Evolutionary conservation across 78 protist genomes (phyloP), one percentile per base, ranked within the genome.

Genomic region (Cyanophora paradoxa): DNA sequence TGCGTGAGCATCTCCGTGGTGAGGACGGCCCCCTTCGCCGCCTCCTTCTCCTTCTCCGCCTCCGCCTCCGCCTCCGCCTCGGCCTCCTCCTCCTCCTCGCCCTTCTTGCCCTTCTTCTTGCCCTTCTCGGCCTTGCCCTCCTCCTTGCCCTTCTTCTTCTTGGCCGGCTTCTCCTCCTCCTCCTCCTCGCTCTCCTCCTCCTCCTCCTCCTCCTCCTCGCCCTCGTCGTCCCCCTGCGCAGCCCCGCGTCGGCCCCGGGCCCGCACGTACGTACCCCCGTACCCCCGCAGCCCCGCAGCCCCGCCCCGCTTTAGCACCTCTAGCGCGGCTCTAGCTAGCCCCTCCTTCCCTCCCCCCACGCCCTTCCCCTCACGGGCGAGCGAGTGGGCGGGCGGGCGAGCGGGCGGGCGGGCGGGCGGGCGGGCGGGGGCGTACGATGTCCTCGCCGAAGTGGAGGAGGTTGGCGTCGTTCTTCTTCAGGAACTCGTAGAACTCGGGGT

Each of bases 201-300:
- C 13, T 66, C 82, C 31, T 69, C 88, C 13, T 39, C 78, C 1
- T 74, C 86, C 1, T 52, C 84, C 0, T 77, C 86, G 14, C 50
- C 79, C 8, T 74, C 85, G 13, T 79, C 72, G 4, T 62, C 84
- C 22, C 62, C 78, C 24, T 74, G 57, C 28, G 28, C 86, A 74
- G n/a, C n/a, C n/a, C n/a, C n/a, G n/a, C n/a, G n/a, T n/a, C n/a
- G n/a, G n/a, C n/a, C n/a, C n/a, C n/a, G n/a, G n/a, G n/a, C n/a
- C n/a, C n/a, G n/a, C n/a, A n/a, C n/a, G n/a, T n/a, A n/a, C n/a
- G n/a, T n/a, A n/a, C n/a, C n/a, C n/a, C n/a, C n/a, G n/a, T n/a
- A n/a, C 26, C 36, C 31, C 50, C 50, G 4, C 50, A 3, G 7
- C 54, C 5, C n/a, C 22, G 22, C 3, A 7, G 26, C 59, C 6